Conservation (phyloP, 2,329 filamentous ascomycete species). For the Fusarium anguioides region DNA sequence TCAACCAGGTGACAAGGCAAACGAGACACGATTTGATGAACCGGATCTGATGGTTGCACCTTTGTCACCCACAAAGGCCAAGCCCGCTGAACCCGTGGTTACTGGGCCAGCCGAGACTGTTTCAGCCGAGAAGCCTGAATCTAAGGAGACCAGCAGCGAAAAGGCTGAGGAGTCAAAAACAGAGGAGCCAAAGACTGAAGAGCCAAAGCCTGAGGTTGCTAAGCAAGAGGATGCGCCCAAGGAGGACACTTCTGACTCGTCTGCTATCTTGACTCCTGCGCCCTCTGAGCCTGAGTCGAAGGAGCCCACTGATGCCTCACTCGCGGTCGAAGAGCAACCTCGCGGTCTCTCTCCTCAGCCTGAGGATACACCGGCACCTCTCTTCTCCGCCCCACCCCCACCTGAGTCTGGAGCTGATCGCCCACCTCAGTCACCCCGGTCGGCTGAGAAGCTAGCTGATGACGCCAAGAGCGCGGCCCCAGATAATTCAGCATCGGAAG, state of each 20-base stretch:
- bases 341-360: constrained; percentile 63
- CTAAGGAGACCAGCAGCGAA: constrained; percentile 11
- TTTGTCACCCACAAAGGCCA: constrained; percentile 62
- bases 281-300: constrained; percentile 42
- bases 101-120: constrained; percentile 31
- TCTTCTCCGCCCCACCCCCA: constrained; percentile 55
- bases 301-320: constrained; percentile 18
- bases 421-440: constrained; percentile 41
- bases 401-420: constrained; percentile 45
- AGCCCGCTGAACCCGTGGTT: constrained; percentile 41
- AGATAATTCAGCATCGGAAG: constrained; percentile 8
- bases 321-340: constrained; percentile 26
- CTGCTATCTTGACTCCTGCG: constrained; percentile 35
- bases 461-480: constrained; percentile 5
- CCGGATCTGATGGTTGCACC: constrained; percentile 67
- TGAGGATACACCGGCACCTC: constrained; percentile 75
- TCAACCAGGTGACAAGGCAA: constrained; percentile 68
- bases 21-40: constrained; percentile 64
- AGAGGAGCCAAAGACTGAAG: neutral
- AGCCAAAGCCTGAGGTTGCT: neutral
- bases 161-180: constrained; percentile 14
- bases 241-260: constrained; percentile 39
- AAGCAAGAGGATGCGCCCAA: constrained; percentile 5
- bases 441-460: constrained; percentile 21
- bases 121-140: constrained; percentile 17